phyloP scores from a whole-genome alignment of 768 basidiomycete genomes.

The Clitopilus passeckerianus region DNA sequence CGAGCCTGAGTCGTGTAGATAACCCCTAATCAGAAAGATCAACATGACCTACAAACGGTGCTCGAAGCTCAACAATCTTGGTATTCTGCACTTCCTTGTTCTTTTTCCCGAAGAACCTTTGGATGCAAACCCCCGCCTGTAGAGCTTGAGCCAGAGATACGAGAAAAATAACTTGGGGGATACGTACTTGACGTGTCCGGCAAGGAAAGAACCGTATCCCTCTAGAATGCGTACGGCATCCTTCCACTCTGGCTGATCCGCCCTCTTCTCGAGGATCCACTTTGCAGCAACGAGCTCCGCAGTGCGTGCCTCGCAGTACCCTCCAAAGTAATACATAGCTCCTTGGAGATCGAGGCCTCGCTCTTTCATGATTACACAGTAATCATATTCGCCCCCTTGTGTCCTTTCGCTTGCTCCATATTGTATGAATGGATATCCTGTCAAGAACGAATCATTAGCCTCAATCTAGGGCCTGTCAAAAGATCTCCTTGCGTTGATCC shows the following conservation, averaged over 20 bases:
- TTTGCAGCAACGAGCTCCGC: neutral
- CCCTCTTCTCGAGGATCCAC: neutral
- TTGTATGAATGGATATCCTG: conserved; percentile 46
- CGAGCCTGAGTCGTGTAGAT: no score
- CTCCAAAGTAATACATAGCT: conserved; percentile 12
- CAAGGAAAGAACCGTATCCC: neutral
- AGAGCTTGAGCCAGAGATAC: neutral
- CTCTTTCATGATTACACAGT: conserved; percentile 35
- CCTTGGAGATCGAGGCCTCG: conserved; percentile 29
- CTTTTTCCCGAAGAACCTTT: neutral
- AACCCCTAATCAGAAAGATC: no score
- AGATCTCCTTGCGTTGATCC: conserved; percentile 26
- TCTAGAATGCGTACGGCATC: neutral
- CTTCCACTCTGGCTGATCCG: neutral
- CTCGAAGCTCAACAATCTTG: neutral
- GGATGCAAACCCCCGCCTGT: neutral
- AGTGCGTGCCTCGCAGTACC: neutral
- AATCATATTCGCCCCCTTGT: conserved; percentile 36
- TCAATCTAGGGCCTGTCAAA: no score
- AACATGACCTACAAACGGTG: neutral
- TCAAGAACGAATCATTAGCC: neutral
- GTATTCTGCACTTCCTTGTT: neutral
- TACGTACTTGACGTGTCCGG: neutral
- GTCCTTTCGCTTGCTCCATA: conserved; percentile 36
- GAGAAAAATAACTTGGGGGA: neutral